Conservation (phyloP, 75 land plant species). For the Selaginella moellendorffii region DNA sequence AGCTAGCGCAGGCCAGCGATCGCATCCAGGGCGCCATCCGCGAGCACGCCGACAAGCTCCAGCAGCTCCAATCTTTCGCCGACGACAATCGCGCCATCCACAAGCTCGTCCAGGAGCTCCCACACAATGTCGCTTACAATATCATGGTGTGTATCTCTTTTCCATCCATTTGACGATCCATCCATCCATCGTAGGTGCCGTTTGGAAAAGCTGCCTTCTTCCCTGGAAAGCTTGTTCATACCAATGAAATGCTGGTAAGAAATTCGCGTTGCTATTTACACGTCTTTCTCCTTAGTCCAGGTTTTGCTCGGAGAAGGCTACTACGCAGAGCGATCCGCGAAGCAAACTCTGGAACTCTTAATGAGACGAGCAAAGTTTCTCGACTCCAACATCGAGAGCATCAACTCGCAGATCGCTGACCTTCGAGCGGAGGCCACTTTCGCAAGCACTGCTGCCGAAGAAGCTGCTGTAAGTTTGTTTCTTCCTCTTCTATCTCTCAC, state of each 20-base stretch:
- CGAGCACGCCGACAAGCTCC: slow-evolving; percentile 29
- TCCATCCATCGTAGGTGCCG: too few relatives aligned
- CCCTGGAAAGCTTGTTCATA: slow-evolving; percentile 71
- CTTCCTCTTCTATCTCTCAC: too few relatives aligned
- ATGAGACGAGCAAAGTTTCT: slow-evolving; percentile 46
- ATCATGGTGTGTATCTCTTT: slow-evolving; percentile 39
- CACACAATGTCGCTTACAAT: slow-evolving; percentile 57
- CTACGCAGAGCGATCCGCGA: slow-evolving; percentile 69
- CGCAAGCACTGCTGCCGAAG: slow-evolving; percentile 46
- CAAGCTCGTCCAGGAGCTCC: slow-evolving; percentile 60
- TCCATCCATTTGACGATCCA: too few relatives aligned
- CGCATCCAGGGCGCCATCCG: slow-evolving; percentile 39
- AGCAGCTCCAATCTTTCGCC: slow-evolving; percentile 27
- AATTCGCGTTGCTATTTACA: too few relatives aligned
- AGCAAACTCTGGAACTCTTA: slow-evolving; percentile 61
- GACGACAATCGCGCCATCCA: slow-evolving; percentile 44
- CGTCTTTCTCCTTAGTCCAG: slow-evolving; percentile 31
- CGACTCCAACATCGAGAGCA: slow-evolving; percentile 34
- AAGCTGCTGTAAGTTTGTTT: slow-evolving; percentile 74
- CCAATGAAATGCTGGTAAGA: slow-evolving; percentile 80
- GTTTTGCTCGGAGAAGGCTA: slow-evolving; percentile 85
- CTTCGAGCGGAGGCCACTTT: slow-evolving; percentile 66
- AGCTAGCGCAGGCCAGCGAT: slow-evolving; percentile 39
- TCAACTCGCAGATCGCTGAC: slow-evolving; percentile 47
- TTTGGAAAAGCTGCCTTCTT: slow-evolving; percentile 90